These are phyloP conservation scores for Oryza nivara DNA, from an alignment of 176 grass and related monocot genomes.

Conservation along the genomic window DNA sequence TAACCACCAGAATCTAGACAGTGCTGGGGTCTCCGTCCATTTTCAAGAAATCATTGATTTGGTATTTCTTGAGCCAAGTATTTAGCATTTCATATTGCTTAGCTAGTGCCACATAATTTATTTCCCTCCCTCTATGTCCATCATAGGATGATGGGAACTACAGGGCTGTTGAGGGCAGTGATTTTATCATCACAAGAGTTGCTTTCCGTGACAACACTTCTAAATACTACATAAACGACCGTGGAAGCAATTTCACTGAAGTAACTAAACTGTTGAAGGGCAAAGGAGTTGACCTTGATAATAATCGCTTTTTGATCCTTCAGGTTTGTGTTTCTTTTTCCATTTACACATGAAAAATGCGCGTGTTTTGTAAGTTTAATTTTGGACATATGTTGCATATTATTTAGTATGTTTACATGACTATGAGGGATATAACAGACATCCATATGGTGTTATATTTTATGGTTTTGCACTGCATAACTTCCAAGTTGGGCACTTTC, in stretches of 20 bases:
- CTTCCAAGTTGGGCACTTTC: constrained; percentile 39
- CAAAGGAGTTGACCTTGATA: constrained; percentile 99
- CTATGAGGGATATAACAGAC: neutral
- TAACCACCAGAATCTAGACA: constrained; percentile 91
- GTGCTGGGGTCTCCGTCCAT: constrained; percentile 85
- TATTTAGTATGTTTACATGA: constrained; percentile 14
- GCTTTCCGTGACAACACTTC: constrained; percentile 93
- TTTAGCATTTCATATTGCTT: constrained; percentile 9
- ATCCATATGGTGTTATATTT: neutral
- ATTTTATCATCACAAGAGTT: constrained; percentile 82
- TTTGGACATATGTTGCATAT: constrained; percentile 6
- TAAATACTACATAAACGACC: constrained; percentile 94
- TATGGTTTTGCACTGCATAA: constrained; percentile 27
- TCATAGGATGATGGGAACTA: constrained; percentile 84
- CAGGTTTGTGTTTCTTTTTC: constrained; percentile 57
- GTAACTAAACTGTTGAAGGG: constrained; percentile 86
- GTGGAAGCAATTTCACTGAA: constrained; percentile 91
- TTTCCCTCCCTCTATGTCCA: constrained; percentile 33
- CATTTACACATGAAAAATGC: constrained; percentile 26
- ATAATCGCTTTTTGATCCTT: constrained; percentile 97
- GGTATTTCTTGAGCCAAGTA: constrained; percentile 62
- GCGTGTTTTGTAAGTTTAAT: neutral
- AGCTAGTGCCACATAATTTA: constrained; percentile 24
- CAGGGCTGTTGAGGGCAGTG: constrained; percentile 72
- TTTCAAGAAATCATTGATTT: constrained; percentile 99